A percentile compares a stretch with the other conserved stretches of the same genome.
phyloP scores from a whole-genome alignment of 1,284 basidiomycete genomes.

The Chondrostereum purpureum region DNA sequence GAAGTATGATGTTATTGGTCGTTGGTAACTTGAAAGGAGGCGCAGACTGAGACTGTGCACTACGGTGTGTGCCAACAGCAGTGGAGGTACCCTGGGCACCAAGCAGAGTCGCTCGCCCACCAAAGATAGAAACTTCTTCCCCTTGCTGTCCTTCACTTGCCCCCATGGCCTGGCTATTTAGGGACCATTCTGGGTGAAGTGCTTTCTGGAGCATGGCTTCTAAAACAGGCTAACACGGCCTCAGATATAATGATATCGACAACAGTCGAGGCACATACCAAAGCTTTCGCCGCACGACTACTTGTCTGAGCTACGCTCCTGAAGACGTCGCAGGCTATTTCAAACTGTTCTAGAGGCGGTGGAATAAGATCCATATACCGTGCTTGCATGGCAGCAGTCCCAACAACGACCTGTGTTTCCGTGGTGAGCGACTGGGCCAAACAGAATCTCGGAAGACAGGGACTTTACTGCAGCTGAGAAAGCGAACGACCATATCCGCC shows the following conservation, averaged over 20 bases:
- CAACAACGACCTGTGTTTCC: slow-evolving; percentile 32
- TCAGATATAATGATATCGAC: slow-evolving; percentile 5
- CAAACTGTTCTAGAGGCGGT: slow-evolving; percentile 33
- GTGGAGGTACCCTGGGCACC: background rate
- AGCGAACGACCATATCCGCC: slow-evolving; percentile 42
- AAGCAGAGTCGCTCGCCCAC: slow-evolving; percentile 21
- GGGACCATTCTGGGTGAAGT: slow-evolving; percentile 21
- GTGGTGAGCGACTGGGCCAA: background rate
- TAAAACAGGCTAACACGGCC: slow-evolving; percentile 27
- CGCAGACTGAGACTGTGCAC: background rate
- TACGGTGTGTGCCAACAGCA: too few relatives aligned
- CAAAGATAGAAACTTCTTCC: slow-evolving; percentile 37
- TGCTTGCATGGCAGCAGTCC: slow-evolving; percentile 36
- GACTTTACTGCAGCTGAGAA: slow-evolving; percentile 40
- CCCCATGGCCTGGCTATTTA: slow-evolving; percentile 13
- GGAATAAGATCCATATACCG: slow-evolving; percentile 32
- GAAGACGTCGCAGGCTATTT: slow-evolving; percentile 35
- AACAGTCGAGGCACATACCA: slow-evolving; percentile 22
- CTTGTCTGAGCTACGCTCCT: slow-evolving; percentile 32
- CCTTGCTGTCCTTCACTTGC: slow-evolving; percentile 11
- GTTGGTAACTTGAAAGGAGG: background rate
- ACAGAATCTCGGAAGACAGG: slow-evolving; percentile 3
- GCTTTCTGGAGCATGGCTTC: slow-evolving; percentile 33
- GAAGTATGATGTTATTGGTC: background rate
- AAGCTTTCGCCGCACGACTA: slow-evolving; percentile 36